Conservation (phyloP, 2,329 filamentous ascomycete species). For the Trichoderma guizhouense region DNA sequence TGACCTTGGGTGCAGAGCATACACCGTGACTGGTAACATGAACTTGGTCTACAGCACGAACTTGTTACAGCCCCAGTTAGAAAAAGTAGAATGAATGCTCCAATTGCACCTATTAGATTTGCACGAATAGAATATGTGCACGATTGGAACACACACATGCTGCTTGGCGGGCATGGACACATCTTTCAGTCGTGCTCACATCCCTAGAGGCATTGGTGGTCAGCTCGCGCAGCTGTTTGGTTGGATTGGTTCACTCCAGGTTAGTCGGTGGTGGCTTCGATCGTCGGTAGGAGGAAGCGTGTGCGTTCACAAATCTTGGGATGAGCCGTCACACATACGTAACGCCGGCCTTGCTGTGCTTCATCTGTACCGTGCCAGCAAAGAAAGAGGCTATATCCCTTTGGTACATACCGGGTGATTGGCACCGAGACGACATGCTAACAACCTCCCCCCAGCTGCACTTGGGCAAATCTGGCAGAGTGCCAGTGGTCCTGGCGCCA, state of each 20-base stretch:
- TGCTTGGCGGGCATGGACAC: neutral
- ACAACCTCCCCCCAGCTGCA: neutral
- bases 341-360: neutral
- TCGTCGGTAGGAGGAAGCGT: neutral
- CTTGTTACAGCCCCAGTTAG: neutral
- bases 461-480: neutral
- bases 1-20: neutral
- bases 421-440: neutral
- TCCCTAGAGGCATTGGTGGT: slow-evolving; percentile 5
- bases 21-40: neutral
- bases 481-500: neutral
- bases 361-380: neutral
- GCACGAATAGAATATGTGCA: slow-evolving; percentile 2
- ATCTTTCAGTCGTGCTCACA: slow-evolving; percentile 4
- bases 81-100: neutral
- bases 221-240: slow-evolving; percentile 4
- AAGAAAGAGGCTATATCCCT: neutral
- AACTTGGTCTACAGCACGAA: neutral
- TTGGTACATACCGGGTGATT: neutral
- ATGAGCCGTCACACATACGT: slow-evolving; percentile 17
- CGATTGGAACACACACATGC: neutral
- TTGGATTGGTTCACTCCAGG: slow-evolving; percentile 1
- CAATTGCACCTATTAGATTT: slow-evolving; percentile 2
- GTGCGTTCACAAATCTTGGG: neutral
- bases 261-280: slow-evolving; percentile 4